Conservation (phyloP, 352 stramenopile genomes). For the Phytopythium litorale region DNA sequence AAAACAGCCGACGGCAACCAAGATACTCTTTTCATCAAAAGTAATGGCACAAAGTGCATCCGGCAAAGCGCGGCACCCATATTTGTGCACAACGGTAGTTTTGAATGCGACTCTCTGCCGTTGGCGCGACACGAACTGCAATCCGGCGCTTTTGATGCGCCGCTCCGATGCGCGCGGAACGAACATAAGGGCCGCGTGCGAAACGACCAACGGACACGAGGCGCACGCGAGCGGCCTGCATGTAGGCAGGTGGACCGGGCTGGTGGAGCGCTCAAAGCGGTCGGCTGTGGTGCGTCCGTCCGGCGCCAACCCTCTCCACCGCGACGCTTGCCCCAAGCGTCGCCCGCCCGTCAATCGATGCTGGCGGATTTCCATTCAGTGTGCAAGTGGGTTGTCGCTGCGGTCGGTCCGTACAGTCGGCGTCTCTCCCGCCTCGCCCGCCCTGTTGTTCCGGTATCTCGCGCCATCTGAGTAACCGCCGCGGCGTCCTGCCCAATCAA, state of each 20-base stretch:
- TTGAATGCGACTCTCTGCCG: not conserved
- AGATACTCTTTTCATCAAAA: not conserved
- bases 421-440: not conserved
- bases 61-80: not conserved
- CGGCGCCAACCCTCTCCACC: not conserved
- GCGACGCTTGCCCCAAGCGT: constrained; percentile 1
- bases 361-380: not conserved
- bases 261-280: not conserved
- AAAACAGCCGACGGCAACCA: not conserved
- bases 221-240: not conserved
- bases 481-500: not conserved
- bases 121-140: not conserved
- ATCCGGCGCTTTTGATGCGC: not conserved
- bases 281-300: not conserved
- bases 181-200: not conserved
- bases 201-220: not conserved
- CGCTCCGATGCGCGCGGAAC: not conserved
- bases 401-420: not conserved
- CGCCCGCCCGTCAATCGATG: not conserved
- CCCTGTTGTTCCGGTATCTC: not conserved
- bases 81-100: not conserved
- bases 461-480: not conserved
- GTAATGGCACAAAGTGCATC: not conserved
- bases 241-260: not conserved
- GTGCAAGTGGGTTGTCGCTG: not conserved